Base-by-base conservation (phyloP, 306 rosid genomes). In the Acacia acuminata region DNA sequence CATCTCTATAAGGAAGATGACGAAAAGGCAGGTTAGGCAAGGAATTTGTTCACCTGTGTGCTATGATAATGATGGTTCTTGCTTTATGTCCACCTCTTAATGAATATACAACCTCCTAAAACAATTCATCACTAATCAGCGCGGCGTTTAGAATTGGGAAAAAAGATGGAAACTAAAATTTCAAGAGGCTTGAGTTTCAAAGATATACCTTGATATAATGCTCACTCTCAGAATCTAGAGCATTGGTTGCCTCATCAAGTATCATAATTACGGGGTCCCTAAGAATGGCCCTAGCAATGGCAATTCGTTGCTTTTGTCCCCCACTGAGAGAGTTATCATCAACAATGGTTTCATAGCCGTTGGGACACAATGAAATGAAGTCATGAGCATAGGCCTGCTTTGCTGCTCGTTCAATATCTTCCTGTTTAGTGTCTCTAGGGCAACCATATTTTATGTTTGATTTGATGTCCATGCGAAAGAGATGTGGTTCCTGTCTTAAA, bases 251-350 rank as follows among this genome's bases (percentile, higher is more conserved):
- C 86, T 94, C 98, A 74, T 94, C 98, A 77, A 94, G 92, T 86
- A 94, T 91, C 92, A 94, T 68, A 76, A 94, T 36, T 34, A 88
- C 77, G 38, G 98, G 98, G 80, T 94, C 97, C 89, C 98, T 90
- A 78, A 94, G 94, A 84, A 94, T 88, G 45, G 97, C 97, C 74
- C 98, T 89, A 25, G 98, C 92, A 8, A 94, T 93, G 48, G 94
- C 98, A 69, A 94, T 93, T 84, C 97, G 90, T 79, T 94, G 98
- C 88, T 93, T 94, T 86, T 94, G 98, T 50, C 97, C 97, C 20
- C 97, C 97, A 75, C 98, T 94, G 32, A 94, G 94, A 55, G 81
- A 84, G 85, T 94, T 90, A 64, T 89, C 97, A 87, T 94, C 98
- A 77, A 94, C 94, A 24, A 93, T 82, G 24, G 97, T 94, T 79